These are phyloP conservation scores for Neolentinus lepideus DNA, from an alignment of 1,284 basidiomycete genomes.

Conservation along the genomic window DNA sequence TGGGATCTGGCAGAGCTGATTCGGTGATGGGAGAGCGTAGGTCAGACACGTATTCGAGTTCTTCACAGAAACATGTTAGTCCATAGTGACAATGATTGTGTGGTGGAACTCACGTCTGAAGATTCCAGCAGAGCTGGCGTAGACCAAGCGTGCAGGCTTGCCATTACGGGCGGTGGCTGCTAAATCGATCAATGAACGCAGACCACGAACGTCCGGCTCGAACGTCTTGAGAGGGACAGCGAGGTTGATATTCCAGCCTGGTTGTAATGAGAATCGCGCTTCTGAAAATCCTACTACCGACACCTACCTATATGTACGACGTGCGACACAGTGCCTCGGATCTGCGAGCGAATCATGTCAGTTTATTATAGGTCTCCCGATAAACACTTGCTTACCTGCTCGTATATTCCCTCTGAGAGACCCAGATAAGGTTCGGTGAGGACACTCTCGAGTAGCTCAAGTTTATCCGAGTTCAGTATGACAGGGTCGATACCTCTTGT, in stretches of 20 bases:
- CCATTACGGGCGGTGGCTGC: conserved; percentile 14
- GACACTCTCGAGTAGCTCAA: conserved; percentile 22
- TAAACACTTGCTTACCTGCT: conserved; percentile 10
- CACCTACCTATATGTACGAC: conserved; percentile 19
- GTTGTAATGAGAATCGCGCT: neutral
- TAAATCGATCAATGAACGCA: conserved; percentile 19
- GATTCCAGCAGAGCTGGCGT: conserved; percentile 18
- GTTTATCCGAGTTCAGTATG: conserved; percentile 20
- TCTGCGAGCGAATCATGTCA: conserved; percentile 4
- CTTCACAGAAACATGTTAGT: neutral
- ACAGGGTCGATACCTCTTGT: conserved; percentile 22
- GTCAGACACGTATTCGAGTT: neutral
- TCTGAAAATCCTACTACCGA: neutral
- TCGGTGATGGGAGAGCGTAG: conserved; percentile 6
- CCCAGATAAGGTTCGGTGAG: conserved; percentile 16
- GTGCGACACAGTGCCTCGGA: conserved; percentile 16
- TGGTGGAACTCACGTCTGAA: conserved; percentile 14
- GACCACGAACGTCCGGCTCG: conserved; percentile 17
- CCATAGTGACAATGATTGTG: too few relatives aligned
- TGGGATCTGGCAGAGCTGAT: conserved; percentile 11
- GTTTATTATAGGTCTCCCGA: neutral
- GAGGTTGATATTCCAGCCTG: conserved; percentile 20
- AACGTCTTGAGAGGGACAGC: conserved; percentile 17
- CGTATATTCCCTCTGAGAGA: conserved; percentile 15
- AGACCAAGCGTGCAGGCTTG: conserved; percentile 16